phyloP scores from a whole-genome alignment of 257 asterid genomes.

The Solanum megistacrolobum region DNA sequence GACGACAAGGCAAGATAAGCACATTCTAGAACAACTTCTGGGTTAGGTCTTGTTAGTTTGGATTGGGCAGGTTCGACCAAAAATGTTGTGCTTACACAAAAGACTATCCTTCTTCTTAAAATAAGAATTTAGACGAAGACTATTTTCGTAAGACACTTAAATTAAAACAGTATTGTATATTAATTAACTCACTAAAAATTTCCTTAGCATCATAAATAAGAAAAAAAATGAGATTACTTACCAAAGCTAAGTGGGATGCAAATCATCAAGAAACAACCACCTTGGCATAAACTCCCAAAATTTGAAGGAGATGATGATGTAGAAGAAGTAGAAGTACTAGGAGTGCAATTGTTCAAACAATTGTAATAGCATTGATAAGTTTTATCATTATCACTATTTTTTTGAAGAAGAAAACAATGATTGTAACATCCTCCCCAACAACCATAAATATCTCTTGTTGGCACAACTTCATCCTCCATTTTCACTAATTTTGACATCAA shows the following conservation, averaged over 20 bases:
- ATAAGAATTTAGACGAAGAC: too few relatives aligned
- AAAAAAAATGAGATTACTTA: neutral
- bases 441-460: neutral
- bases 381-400: neutral
- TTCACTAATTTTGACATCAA: neutral
- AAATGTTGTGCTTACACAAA: neutral
- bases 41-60: neutral
- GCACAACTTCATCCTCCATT: neutral
- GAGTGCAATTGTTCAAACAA: neutral
- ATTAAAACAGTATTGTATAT: neutral
- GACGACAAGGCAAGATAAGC: neutral
- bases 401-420: neutral
- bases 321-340: constrained; percentile 8
- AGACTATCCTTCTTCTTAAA: neutral
- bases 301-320: neutral
- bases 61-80: neutral
- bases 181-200: neutral
- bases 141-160: neutral
- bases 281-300: constrained; percentile 25
- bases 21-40: neutral
- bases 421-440: constrained; percentile 12
- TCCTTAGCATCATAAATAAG: neutral
- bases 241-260: constrained; percentile 24
- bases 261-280: constrained; percentile 32
- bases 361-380: neutral